Conservation (phyloP, 179 eudicot genomes). For the Drosera spatulata region DNA sequence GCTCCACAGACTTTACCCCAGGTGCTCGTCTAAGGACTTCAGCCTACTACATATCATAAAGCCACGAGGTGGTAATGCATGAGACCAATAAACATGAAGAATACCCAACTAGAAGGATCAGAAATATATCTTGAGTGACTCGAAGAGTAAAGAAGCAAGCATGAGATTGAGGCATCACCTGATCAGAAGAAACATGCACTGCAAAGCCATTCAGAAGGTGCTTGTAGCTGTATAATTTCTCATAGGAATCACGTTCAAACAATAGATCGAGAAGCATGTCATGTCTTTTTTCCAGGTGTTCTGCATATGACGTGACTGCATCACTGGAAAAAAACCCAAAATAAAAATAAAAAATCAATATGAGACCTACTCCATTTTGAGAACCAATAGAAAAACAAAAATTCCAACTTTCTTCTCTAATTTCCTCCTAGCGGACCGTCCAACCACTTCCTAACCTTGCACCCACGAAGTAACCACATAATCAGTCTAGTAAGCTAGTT, state of each 20-base stretch:
- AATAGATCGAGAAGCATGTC: slow-evolving; percentile 80
- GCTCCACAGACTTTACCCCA: slow-evolving; percentile 72
- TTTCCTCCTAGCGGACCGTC: too few relatives aligned
- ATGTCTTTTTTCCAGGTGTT: slow-evolving; percentile 71
- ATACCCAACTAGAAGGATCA: not conserved
- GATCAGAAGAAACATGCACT: slow-evolving; percentile 64
- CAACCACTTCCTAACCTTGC: too few relatives aligned
- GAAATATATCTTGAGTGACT: not conserved
- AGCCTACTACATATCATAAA: slow-evolving; percentile 63
- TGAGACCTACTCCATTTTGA: not conserved
- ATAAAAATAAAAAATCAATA: slow-evolving; percentile 7
- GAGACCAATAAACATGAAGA: not conserved
- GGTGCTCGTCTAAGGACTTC: slow-evolving; percentile 65
- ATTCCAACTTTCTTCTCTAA: too few relatives aligned
- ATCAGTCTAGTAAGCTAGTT: too few relatives aligned
- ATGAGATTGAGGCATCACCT: slow-evolving; percentile 42
- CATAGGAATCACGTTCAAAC: slow-evolving; percentile 63
- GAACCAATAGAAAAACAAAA: not conserved
- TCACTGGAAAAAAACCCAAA: slow-evolving; percentile 43
- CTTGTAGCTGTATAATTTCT: slow-evolving; percentile 73
- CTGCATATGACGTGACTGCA: slow-evolving; percentile 59
- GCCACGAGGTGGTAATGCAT: slow-evolving; percentile 17
- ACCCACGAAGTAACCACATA: too few relatives aligned
- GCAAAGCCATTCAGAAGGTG: slow-evolving; percentile 87
- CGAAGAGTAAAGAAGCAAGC: slow-evolving; percentile 2